A percentile compares a stretch with the other conserved stretches of the same genome.
Evolutionary conservation across 1,139 yeast species (phyloP).

Genomic region (Hansenula lynferdii): DNA sequence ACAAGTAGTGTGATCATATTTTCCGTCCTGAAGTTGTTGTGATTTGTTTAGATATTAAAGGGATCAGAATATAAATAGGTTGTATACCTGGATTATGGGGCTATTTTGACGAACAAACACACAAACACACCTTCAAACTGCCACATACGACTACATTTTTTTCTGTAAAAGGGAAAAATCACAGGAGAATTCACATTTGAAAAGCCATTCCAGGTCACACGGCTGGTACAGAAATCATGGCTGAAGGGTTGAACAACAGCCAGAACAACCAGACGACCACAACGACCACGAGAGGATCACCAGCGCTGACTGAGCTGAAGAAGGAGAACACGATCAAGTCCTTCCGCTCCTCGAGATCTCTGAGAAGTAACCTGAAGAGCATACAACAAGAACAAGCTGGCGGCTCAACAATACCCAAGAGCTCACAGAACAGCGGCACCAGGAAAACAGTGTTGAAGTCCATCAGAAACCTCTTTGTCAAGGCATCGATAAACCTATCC

Average conservation of each 20-base stretch:
- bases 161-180: no score
- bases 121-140: no score
- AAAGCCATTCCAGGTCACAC: neutral
- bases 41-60: no score
- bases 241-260: conserved; percentile 2
- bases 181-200: no score
- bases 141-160: no score
- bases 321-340: neutral
- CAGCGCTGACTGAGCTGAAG: neutral
- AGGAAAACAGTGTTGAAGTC: conserved; percentile 8
- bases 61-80: no score
- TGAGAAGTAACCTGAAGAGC: neutral
- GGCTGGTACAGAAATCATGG: conserved; percentile 2
- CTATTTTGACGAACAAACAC: no score
- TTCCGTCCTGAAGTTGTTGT: no score
- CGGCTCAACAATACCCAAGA: no score
- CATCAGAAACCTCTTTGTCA: conserved; percentile 13
- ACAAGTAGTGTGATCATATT: no score
- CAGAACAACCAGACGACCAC: neutral
- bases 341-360: neutral
- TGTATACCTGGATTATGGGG: no score
- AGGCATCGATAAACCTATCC: conserved; percentile 16
- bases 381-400: neutral
- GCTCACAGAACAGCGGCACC: no score
- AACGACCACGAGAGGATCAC: neutral